Percentiles rank a stretch among this genome's conserved stretches.
Conservation (phyloP, 2,329 filamentous ascomycete genomes). For the Catunica adiposa region DNA sequence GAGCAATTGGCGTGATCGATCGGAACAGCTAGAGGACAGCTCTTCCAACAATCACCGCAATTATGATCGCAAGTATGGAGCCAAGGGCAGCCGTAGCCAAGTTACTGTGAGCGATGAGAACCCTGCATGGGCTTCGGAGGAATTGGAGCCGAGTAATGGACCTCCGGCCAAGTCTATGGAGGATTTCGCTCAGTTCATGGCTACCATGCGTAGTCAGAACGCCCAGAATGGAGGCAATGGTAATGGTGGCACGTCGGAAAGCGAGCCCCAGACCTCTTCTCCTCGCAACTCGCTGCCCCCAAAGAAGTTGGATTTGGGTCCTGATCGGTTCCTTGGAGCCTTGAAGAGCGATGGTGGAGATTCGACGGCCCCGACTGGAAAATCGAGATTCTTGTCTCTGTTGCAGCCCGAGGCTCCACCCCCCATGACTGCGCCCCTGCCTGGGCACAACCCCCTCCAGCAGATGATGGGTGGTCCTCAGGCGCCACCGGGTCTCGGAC, state of each 20-base stretch:
- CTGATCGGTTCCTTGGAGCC: slow-evolving; percentile 63
- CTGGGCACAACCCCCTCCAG: slow-evolving; percentile 9
- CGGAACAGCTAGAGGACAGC: slow-evolving; percentile 39
- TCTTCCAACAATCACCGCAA: slow-evolving; percentile 24
- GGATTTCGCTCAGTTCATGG: slow-evolving; percentile 90
- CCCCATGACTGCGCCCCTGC: slow-evolving; percentile 10
- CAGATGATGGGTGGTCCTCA: slow-evolving; percentile 4
- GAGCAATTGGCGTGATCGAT: slow-evolving; percentile 43
- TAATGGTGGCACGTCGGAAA: slow-evolving; percentile 18
- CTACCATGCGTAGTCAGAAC: no score
- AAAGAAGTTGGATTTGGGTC: slow-evolving; percentile 39
- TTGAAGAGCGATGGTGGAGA: slow-evolving; percentile 32
- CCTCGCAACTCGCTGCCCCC: slow-evolving; percentile 5
- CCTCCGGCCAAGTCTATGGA: slow-evolving; percentile 52
- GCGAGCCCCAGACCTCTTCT: slow-evolving; percentile 16
- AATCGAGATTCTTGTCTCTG: slow-evolving; percentile 72
- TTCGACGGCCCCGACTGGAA: slow-evolving; percentile 26
- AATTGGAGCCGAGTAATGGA: no score
- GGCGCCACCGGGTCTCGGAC: not conserved
- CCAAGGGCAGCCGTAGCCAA: slow-evolving; percentile 23
- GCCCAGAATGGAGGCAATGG: slow-evolving; percentile 30
- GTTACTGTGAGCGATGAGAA: slow-evolving; percentile 52
- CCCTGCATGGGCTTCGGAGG: slow-evolving; percentile 43
- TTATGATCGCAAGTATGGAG: slow-evolving; percentile 33
- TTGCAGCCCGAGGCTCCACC: slow-evolving; percentile 30